Base-by-base conservation (phyloP, 306 rosid genomes). In the Begonia fuchsioides region DNA sequence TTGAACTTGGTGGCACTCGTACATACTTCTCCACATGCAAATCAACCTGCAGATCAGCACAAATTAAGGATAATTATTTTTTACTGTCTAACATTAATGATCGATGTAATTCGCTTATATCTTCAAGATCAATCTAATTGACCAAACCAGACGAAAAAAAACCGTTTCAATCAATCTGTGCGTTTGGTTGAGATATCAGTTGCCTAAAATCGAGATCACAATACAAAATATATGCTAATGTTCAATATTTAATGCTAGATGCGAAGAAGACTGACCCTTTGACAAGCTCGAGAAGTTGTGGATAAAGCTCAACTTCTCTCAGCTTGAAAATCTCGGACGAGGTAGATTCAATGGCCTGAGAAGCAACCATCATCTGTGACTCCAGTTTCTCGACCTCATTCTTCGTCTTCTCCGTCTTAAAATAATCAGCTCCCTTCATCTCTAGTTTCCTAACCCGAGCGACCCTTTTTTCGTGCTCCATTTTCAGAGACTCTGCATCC, bases 11-110 rank as follows among this genome's bases (percentile, higher is more conserved):
- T 90, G 98, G 65, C 87, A 79, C 65, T 85, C 94, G 12, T 90
- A 90, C 98, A 90, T 90, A 75, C 77, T 73, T 72, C 95, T 77
- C 98, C 98, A 90, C 95, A 85, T 90, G 72, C 96, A 72, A 94
- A 77, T 85, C 73, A 90, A 73, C 53, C 98, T 90, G 79, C 51
- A 65, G 56, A 43, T 38, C 5, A 12, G 50, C 50, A 13, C 15
- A 20, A 20, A 7, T 20, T 20, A 20, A 20, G 32, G 32, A 20
- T 20, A 20, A 20, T 20, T 2, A 20, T 3, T 20, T 20, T 20
- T 20, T 5, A 20, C 2, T 20, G 32, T 20, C 32, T 20, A 20
- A 20, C 32, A 5, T 20, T 20, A 7, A 2, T 3, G 6, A 3
- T 20, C 32, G 32, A 20, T 2, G 32, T 20, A 20, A 20, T 20